phyloP scores from a whole-genome alignment of 2,329 filamentous ascomycete genomes.

The Fusarium zealandicum region DNA sequence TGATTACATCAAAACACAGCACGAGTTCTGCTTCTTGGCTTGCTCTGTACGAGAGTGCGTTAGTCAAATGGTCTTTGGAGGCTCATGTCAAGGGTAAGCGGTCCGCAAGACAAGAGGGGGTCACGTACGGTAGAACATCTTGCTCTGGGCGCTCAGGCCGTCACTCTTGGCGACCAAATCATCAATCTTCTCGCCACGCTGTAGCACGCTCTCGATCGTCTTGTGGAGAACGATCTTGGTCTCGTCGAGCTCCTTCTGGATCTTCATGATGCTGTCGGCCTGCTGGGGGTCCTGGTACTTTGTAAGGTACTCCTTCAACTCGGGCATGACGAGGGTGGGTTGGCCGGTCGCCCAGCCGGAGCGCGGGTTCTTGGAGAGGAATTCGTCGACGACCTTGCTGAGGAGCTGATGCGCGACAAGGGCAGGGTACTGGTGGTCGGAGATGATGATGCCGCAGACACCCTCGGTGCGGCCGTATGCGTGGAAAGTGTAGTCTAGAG shows the following conservation, averaged over 20 bases:
- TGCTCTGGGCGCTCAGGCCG: conserved; percentile 87
- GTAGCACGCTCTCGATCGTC: conserved; percentile 86
- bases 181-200: conserved; percentile 97
- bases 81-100: background rate
- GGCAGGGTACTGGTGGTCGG: conserved; percentile 75
- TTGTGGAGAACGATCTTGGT: conserved; percentile 98
- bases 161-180: conserved; percentile 93
- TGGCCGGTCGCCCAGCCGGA: conserved; percentile 67
- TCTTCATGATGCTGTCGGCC: conserved; percentile 92
- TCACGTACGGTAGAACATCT: conserved; percentile 90
- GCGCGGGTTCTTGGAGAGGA: conserved; percentile 77
- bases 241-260: conserved; percentile 95
- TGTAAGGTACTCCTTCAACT: conserved; percentile 77
- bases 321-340: conserved; percentile 68
- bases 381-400: conserved; percentile 87
- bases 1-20: conserved; percentile 72
- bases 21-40: conserved; percentile 83
- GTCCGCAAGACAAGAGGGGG: background rate
- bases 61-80: background rate
- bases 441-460: conserved; percentile 78
- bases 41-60: conserved; percentile 52
- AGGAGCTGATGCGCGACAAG: conserved; percentile 87
- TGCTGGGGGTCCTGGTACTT: conserved; percentile 86
- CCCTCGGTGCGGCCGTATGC: conserved; percentile 78
- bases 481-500: conserved; percentile 74